Percentiles rank a stretch among this genome's conserved stretches.
These are phyloP conservation scores for Toxicodendron radicans DNA, from an alignment of 345 rosid genomes.

Conservation along the genomic window DNA sequence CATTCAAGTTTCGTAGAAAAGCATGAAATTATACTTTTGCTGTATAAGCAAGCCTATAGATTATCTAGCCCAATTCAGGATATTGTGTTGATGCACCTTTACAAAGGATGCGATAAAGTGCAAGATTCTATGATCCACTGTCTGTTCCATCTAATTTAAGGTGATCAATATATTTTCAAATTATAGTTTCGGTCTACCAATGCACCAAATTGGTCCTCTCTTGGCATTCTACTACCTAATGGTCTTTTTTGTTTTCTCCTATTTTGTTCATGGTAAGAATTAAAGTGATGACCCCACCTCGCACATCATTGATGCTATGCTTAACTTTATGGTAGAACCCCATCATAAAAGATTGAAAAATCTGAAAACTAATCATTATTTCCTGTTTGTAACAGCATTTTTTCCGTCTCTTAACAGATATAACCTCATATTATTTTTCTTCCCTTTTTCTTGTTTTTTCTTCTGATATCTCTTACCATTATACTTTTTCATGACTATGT, in stretches of 20 bases:
- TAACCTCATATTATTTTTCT: slow-evolving; percentile 4
- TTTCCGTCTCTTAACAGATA: slow-evolving; percentile 5
- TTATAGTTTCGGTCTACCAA: not conserved
- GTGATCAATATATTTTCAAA: not conserved
- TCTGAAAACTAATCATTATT: not conserved
- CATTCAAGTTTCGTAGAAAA: not conserved
- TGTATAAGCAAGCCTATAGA: not conserved
- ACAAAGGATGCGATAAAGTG: not conserved
- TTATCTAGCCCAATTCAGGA: not conserved
- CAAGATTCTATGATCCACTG: not conserved
- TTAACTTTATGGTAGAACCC: not conserved
- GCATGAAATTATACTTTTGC: not conserved
- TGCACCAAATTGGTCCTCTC: not conserved
- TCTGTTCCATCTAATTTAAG: not conserved
- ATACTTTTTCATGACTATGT: slow-evolving; percentile 12
- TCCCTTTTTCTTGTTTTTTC: not conserved
- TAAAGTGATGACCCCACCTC: not conserved
- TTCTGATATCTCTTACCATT: not conserved
- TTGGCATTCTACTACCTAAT: not conserved
- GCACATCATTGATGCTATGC: not conserved
- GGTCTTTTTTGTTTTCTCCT: not conserved
- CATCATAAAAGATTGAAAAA: not conserved
- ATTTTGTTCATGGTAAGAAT: not conserved
- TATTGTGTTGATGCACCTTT: not conserved
- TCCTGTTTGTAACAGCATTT: not conserved